Percentiles rank a stretch among this genome's conserved stretches.
Conservation (phyloP, 2,329 filamentous ascomycete genomes). For the Hymenoscyphus occultus region DNA sequence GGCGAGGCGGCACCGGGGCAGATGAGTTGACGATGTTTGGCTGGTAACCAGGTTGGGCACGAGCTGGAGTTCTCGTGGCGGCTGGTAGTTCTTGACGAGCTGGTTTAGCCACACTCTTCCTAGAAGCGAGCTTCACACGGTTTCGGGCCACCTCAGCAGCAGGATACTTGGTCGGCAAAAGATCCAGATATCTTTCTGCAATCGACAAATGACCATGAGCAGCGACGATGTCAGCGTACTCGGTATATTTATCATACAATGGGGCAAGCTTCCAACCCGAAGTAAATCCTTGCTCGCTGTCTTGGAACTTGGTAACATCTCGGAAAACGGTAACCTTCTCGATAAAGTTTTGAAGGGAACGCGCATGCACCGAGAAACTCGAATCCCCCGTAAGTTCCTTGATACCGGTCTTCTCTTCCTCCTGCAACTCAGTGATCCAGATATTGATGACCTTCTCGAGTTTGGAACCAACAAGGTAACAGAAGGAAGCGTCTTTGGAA, state of each 20-base stretch:
- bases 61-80: conserved; percentile 41
- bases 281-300: conserved; percentile 66
- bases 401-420: conserved; percentile 73
- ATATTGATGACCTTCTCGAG: conserved; percentile 95
- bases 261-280: conserved; percentile 85
- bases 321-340: conserved; percentile 98
- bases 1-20: conserved; percentile 28
- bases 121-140: conserved; percentile 80
- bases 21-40: conserved; percentile 41
- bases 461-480: conserved; percentile 92
- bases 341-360: conserved; percentile 86
- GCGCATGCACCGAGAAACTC: conserved; percentile 87
- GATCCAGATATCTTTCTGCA: conserved; percentile 86
- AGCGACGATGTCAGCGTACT: conserved; percentile 94
- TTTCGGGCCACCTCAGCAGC: conserved; percentile 84
- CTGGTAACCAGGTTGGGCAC: conserved; percentile 49
- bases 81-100: conserved; percentile 36
- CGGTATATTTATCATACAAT: conserved; percentile 91
- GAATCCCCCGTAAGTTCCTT: conserved; percentile 69
- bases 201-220: conserved; percentile 82
- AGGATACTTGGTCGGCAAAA: conserved; percentile 79
- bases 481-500: conserved; percentile 91
- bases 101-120: conserved; percentile 50
- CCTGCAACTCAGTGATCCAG: conserved; percentile 86
- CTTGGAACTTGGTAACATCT: conserved; percentile 86